Evolutionary conservation across 768 basidiomycete species (phyloP), one percentile per base, ranked within the genome.

Genomic region (Boletales sp.): DNA sequence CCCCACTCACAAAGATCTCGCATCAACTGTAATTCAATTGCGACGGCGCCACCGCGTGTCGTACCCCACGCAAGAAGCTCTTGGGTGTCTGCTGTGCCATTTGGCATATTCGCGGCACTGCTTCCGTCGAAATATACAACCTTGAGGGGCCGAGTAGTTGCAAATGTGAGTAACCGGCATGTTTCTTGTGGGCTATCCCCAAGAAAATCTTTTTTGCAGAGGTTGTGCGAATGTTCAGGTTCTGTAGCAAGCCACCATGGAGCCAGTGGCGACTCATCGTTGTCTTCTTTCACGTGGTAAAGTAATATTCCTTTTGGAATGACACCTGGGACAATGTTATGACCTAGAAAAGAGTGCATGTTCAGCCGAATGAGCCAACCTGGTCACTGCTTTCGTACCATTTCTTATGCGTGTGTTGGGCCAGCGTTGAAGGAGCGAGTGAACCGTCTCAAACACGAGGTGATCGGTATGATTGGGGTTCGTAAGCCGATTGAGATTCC

Each of bases 71-170:
- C 48, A 6, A 79, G 13, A 14, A 79, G 59, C 48, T 80, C 79
- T 48, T 80, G 80, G 12, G 64, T 70, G 45, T 80, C 75, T 66
- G 79, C 52, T 5, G 73, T 47, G 0, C 78, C 78, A 61, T 50
- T 76, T 77, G 1, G 69, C 9, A 44, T 10, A 4, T 28, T 44
- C 3, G 14, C 73, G 0, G 73, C 79, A 46, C 78, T 77, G 37
- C 65, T 76, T 0, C 79, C 79, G 43, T 81, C 80, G 34, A 81
- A 80, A 51, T 80, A 79, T 10, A 80, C 46, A 2, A 80, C 59
- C 32, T 73, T 74, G 34, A 81, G 58, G 1, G 75, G 59, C 18
- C 63, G 54, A 21, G 54, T 65, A 8, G 58, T 36, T 9, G 42
- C 55, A 3, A 61, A 45, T 3, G 57, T 56, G n/a, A 62, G 31